These are phyloP conservation scores for Ilyonectria mors-panacis DNA, from an alignment of 2,329 filamentous ascomycete species.

Conservation along the genomic window DNA sequence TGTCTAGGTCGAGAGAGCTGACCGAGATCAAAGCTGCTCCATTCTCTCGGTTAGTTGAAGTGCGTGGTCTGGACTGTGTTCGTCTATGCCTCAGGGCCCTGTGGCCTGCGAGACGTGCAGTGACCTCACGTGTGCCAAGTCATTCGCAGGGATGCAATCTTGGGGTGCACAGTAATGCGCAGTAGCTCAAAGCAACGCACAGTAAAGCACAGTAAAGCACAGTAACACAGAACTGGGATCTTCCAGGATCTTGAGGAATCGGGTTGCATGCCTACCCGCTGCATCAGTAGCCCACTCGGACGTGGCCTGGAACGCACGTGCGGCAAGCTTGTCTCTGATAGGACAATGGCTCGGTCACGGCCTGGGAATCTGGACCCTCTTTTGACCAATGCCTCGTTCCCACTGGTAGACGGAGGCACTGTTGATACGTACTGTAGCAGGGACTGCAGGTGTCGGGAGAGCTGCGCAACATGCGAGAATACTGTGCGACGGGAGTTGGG, in stretches of 20 bases:
- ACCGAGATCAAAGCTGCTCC: not conserved
- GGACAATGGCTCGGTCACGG: constrained; percentile 18
- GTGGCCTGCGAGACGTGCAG: constrained; percentile 9
- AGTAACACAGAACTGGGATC: not conserved
- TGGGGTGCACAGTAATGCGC: not conserved
- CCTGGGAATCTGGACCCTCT: not conserved
- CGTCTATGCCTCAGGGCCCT: not conserved
- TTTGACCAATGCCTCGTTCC: not conserved
- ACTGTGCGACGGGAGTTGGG: not conserved
- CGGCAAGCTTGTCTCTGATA: constrained; percentile 19
- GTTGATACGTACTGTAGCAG: not conserved
- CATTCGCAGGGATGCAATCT: constrained; percentile 20
- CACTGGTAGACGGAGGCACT: not conserved
- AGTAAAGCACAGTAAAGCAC: no score
- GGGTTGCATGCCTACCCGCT: constrained; percentile 38
- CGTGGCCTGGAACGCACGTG: constrained; percentile 25
- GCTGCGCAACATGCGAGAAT: not conserved
- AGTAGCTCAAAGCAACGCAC: no score
- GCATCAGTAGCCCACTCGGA: constrained; percentile 30
- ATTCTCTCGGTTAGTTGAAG: not conserved
- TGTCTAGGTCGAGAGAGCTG: not conserved
- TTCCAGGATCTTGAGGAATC: constrained; percentile 19
- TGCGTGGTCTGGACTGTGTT: constrained; percentile 9
- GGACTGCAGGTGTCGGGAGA: not conserved
- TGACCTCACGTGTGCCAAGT: constrained; percentile 19